These are phyloP conservation scores for Penicillium paneum DNA, from an alignment of 2,329 filamentous ascomycete species.

Conservation along the genomic window DNA sequence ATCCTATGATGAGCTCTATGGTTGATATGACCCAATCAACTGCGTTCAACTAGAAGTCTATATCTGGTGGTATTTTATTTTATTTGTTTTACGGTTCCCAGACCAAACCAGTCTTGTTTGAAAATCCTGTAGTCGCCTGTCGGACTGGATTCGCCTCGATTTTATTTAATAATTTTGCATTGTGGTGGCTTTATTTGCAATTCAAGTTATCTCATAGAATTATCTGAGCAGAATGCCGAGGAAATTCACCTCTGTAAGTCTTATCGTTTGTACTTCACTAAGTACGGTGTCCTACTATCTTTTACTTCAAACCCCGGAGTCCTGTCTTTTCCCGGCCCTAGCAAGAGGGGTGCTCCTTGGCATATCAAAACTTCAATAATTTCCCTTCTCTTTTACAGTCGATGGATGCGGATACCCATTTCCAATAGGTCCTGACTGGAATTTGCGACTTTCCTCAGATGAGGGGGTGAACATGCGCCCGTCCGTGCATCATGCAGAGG, in stretches of 20 bases:
- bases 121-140: background rate
- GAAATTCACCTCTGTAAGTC: background rate
- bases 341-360: background rate
- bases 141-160: background rate
- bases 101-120: background rate
- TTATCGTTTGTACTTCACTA: background rate
- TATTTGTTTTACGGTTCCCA: background rate
- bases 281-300: background rate
- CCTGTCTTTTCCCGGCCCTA: background rate
- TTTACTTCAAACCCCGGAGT: background rate
- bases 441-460: background rate
- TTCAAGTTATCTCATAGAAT: background rate
- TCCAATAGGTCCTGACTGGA: background rate
- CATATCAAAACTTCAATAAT: background rate
- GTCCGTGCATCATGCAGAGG: conserved; percentile 28
- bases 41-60: conserved; percentile 2
- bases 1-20: conserved; percentile 41
- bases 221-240: background rate
- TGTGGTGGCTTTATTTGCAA: background rate
- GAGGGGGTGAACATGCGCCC: conserved; percentile 11
- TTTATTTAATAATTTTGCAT: conserved; percentile 3
- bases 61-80: background rate
- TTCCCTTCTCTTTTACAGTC: background rate
- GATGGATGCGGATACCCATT: background rate
- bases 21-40: conserved; percentile 19